Evolutionary conservation across 768 basidiomycete species (phyloP), one percentile per base, ranked within the genome.

Genomic region (Floccularia luteovirens): DNA sequence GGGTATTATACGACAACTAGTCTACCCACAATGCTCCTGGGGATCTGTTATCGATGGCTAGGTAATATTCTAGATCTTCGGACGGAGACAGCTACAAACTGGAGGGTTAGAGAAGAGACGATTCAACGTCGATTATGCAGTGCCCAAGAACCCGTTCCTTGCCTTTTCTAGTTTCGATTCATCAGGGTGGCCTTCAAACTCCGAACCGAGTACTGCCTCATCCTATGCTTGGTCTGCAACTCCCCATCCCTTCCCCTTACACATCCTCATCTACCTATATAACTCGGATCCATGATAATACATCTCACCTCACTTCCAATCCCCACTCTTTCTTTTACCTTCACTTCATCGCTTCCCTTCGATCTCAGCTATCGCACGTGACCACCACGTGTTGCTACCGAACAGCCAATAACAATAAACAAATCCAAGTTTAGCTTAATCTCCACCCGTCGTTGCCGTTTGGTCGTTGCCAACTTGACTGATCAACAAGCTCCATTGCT

Each of bases 161-260:
- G 31, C 45, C 50, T 41, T 57, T 48, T 50, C 44, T 31, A 35
- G 46, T 37, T 30, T 24, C 28, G 31, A 36, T 39, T 45, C 43
- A 48, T 49, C 48, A 49, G 10, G 31, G 34, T 31, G 46, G 41
- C 39, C 38, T 50, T 59, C 45, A 56, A 58, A 55, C 61, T 60
- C 62, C 60, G 59, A 44, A 34, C 39, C 48, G 42, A 42, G 37
- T 17, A 8, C 28, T 8, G 36, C 41, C 3, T 32, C 36, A 36
- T 37, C 38, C 39, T 24, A 33, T 35, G 14, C 22, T 17, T n/a
- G 19, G 14, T 38, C 25, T 25, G 25, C 21, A 24, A 31, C 32
- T 31, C 40, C 20, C 16, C 32, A 34, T 36, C 36, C 38, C 14
- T 8, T 22, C 12, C 38, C 6, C 36, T 34, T 30, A 13, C 17